A percentile compares a stretch with the other conserved stretches of the same genome.
Evolutionary conservation across 345 rosid genomes (phyloP).

Genomic region (Brassica nigra): DNA sequence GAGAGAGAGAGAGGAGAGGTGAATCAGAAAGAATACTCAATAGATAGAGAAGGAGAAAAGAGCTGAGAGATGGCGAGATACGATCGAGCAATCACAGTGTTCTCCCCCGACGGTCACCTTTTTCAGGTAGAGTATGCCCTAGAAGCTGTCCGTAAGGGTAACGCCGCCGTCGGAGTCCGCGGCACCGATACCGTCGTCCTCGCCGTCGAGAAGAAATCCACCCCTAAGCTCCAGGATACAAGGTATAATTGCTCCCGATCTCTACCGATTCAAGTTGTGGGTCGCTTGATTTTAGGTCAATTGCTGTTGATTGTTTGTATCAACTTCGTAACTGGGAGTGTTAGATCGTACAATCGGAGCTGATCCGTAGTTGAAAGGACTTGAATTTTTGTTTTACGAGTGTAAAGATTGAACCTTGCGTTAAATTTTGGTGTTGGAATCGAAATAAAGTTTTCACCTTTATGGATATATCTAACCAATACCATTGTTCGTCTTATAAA

Average conservation of each 20-base stretch:
- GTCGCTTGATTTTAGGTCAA: slow-evolving; percentile 7
- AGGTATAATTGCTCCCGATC: slow-evolving; percentile 45
- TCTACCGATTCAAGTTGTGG: not conserved
- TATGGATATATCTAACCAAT: not conserved
- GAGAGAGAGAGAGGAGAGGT: not conserved
- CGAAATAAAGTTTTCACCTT: not conserved
- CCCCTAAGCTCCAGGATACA: slow-evolving; percentile 93
- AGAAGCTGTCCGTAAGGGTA: slow-evolving; percentile 96
- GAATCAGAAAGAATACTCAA: slow-evolving; percentile 1
- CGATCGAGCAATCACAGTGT: slow-evolving; percentile 95
- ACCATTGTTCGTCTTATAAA: too few relatives aligned
- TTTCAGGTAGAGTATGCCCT: slow-evolving; percentile 98
- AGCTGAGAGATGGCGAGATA: slow-evolving; percentile 67
- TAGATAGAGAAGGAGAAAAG: not conserved
- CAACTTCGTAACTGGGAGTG: not conserved
- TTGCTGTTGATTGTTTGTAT: not conserved
- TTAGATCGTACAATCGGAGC: slow-evolving; percentile 22
- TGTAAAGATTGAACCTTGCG: not conserved
- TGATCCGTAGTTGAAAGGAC: slow-evolving; percentile 4
- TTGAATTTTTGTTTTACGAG: not conserved
- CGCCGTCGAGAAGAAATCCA: slow-evolving; percentile 94
- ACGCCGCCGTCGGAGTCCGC: slow-evolving; percentile 98
- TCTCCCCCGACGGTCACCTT: slow-evolving; percentile 81
- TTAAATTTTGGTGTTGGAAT: not conserved
- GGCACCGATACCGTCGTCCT: slow-evolving; percentile 90